phyloP scores from a whole-genome alignment of 1,284 basidiomycete species.

The Cutaneotrichosporon sp. region DNA sequence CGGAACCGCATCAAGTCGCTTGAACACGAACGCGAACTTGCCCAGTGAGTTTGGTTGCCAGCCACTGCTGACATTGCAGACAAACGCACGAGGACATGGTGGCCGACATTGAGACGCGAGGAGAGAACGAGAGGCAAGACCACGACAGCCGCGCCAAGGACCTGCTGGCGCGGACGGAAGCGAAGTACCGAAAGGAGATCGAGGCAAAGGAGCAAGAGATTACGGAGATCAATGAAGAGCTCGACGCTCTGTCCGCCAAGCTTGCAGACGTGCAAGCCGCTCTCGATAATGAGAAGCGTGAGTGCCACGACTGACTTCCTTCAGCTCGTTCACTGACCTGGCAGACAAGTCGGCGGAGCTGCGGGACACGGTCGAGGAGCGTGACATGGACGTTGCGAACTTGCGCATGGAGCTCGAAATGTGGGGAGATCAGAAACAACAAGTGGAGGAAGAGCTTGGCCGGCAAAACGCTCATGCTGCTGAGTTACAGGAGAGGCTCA shows the following conservation, averaged over 20 bases:
- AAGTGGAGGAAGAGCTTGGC: conserved; percentile 61
- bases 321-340: not conserved
- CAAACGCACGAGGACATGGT: conserved; percentile 9
- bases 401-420: conserved; percentile 4
- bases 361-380: not conserved
- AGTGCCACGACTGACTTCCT: not conserved
- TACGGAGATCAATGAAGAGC: not conserved
- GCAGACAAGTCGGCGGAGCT: conserved; percentile 5
- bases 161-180: not conserved
- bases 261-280: not conserved
- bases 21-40: conserved; percentile 5
- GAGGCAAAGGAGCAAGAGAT: conserved; percentile 11
- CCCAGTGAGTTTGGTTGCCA: not conserved
- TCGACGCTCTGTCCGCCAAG: not conserved
- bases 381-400: not conserved
- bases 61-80: not conserved
- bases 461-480: conserved; percentile 68
- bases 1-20: conserved; percentile 7
- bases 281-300: conserved; percentile 10
- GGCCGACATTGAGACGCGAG: not conserved
- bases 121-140: not conserved
- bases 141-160: conserved; percentile 3
- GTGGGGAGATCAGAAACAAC: not conserved
- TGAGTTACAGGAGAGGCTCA: conserved; percentile 68
- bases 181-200: conserved; percentile 1